Evolutionary conservation across 768 basidiomycete genomes (phyloP), one percentile per base, ranked within the genome.

Genomic region (Hemileccinum impolitum): DNA sequence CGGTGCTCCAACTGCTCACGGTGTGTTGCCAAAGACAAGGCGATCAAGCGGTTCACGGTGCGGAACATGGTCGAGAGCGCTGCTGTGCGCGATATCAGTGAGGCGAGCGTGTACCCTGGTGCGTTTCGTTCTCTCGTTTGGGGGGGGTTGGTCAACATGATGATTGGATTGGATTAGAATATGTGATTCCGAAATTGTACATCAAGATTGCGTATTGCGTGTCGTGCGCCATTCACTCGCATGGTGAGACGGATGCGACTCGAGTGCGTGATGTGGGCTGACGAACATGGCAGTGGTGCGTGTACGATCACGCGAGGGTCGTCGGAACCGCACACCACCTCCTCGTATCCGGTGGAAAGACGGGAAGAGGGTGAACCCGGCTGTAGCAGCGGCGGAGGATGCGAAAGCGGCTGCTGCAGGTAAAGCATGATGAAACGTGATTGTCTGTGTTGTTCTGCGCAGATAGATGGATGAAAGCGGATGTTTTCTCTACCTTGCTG

Each of bases 21-120:
- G 61, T 94, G 91, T 70, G 94, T 96, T 51, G 87, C 79, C 61
- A 98, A 98, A 81, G 95, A 98, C 80, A 98, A 98, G 82, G 95
- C 95, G 59, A 96, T 98, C 87, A 96, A 96, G 79, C 82, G 96
- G 45, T 95, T 95, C 83, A 96, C 94, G 34, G 95, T 98, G 66
- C 85, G 94, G 74, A 99, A 99, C 84, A 98, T 98, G 91, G 94
- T 99, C 50, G 95, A 98, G 82, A 90, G 90, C 66, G 96, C 96
- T 39, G 95, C 95, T 47, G 91, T 97, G 60, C 81, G 94, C 56
- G 96, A 99, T 77, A 89, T 99, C 69, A 90, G 87, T 68, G 96
- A 98, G 63, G 94, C 94, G 36, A 88, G 85, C 64, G 87, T 97
- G 54, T 99, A 97, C 76, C 72, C 77, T 50, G 92, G 93, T 94